Evolutionary conservation across 176 grass and related monocot genomes (phyloP).

Genomic region (Phoenix dactylifera): DNA sequence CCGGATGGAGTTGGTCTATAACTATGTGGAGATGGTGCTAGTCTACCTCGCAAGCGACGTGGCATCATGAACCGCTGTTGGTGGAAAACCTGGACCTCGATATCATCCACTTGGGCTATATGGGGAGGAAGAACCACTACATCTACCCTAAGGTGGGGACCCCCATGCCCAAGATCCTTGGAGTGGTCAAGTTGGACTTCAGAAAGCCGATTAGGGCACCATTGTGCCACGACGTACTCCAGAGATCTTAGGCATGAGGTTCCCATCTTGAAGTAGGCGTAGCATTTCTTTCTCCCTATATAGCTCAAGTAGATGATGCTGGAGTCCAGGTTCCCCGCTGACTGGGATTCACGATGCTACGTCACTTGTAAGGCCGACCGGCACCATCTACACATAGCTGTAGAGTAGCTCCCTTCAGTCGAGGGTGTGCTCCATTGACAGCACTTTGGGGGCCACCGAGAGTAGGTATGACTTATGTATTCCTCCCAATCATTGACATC

Average conservation of each 20-base stretch:
- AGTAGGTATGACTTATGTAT: slow-evolving; percentile 37
- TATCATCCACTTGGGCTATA: slow-evolving; percentile 50
- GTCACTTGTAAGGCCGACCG: slow-evolving; percentile 51
- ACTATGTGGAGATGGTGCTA: slow-evolving; percentile 58
- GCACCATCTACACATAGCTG: slow-evolving; percentile 55
- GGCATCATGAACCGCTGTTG: slow-evolving; percentile 47
- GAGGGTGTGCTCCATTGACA: slow-evolving; percentile 76
- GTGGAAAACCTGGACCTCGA: slow-evolving; percentile 63
- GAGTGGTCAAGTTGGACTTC: slow-evolving; percentile 65
- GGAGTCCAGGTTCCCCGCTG: slow-evolving; percentile 61
- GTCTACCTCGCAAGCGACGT: slow-evolving; percentile 51
- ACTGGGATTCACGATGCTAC: slow-evolving; percentile 45
- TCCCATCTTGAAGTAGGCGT: slow-evolving; percentile 53
- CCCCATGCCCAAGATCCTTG: slow-evolving; percentile 70
- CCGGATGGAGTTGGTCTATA: slow-evolving; percentile 53
- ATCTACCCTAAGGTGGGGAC: slow-evolving; percentile 48
- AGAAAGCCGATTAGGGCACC: slow-evolving; percentile 26
- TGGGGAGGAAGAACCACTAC: slow-evolving; percentile 57
- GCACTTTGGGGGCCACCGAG: slow-evolving; percentile 62
- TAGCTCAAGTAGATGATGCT: slow-evolving; percentile 48
- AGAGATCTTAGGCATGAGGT: slow-evolving; percentile 63
- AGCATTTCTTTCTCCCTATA: slow-evolving; percentile 54
- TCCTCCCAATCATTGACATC: slow-evolving; percentile 76
- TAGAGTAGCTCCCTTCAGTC: slow-evolving; percentile 55
- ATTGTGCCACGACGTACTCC: slow-evolving; percentile 14